A percentile compares a stretch with the other conserved stretches of the same genome.
These are phyloP conservation scores for Alliaria petiolata DNA, from an alignment of 345 rosid genomes.

Conservation along the genomic window DNA sequence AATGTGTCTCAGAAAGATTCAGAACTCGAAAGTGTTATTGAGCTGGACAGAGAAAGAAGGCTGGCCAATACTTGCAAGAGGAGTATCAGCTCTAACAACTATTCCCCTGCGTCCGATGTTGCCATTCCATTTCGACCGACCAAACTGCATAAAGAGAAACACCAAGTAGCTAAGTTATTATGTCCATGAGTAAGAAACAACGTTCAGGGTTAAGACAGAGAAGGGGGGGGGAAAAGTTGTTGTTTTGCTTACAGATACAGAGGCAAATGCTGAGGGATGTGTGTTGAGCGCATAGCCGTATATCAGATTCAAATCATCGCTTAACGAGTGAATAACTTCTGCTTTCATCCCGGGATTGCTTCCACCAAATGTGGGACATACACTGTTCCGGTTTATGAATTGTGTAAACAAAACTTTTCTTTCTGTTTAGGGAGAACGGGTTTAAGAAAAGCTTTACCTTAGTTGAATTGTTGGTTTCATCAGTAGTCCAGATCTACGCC, in stretches of 20 bases:
- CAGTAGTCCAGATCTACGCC: constrained; percentile 89
- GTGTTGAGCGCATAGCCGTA: constrained; percentile 59
- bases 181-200: background rate
- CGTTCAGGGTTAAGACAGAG: background rate
- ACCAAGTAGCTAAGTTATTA: background rate
- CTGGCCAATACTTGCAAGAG: constrained; percentile 53
- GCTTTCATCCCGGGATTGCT: constrained; percentile 81
- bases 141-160: constrained; percentile 48
- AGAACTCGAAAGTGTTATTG: constrained; percentile 80
- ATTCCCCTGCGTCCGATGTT: constrained; percentile 78
- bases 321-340: constrained; percentile 74
- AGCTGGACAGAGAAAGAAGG: constrained; percentile 79
- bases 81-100: constrained; percentile 69
- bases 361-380: constrained; percentile 90
- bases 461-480: constrained; percentile 75
- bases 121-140: constrained; percentile 95
- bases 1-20: constrained; percentile 32
- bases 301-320: constrained; percentile 65
- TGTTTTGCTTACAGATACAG: constrained; percentile 58
- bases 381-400: constrained; percentile 34
- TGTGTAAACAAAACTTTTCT: background rate
- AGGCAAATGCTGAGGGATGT: constrained; percentile 77
- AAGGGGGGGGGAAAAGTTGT: too few species aligned
- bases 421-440: background rate
- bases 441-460: constrained; percentile 40